Evolutionary conservation across 345 rosid genomes (phyloP).

Genomic region (Pugionium cornutum): DNA sequence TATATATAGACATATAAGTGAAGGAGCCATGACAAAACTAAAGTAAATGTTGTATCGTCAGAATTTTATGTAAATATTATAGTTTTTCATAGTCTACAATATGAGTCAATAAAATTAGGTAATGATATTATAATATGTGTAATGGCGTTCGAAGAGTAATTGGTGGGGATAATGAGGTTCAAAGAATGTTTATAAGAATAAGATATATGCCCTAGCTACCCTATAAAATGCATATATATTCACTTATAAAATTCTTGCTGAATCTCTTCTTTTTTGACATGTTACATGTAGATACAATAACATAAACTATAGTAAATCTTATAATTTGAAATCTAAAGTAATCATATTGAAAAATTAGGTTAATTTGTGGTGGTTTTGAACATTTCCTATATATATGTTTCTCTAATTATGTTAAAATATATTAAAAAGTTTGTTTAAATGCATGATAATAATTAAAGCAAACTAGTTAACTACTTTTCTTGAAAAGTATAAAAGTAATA

Average conservation of each 20-base stretch:
- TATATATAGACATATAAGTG: slow-evolving; percentile 21
- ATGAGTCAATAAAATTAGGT: slow-evolving; percentile 41
- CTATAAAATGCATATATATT: neutral
- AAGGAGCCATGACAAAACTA: slow-evolving; percentile 24
- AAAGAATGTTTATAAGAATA: slow-evolving; percentile 8
- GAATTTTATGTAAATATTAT: slow-evolving; percentile 22
- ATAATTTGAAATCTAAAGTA: too few relatives aligned
- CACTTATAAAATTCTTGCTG: neutral
- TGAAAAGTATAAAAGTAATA: slow-evolving; percentile 18
- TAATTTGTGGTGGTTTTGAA: too few relatives aligned
- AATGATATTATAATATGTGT: slow-evolving; percentile 34
- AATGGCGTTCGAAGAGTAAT: slow-evolving; percentile 35
- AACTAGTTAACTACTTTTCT: slow-evolving; percentile 25
- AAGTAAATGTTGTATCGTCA: slow-evolving; percentile 31
- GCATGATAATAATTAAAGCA: neutral
- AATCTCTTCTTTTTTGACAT: neutral
- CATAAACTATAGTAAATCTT: too few relatives aligned
- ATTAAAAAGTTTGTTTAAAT: neutral
- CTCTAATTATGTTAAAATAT: neutral
- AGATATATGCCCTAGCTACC: slow-evolving; percentile 17
- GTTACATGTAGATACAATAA: neutral
- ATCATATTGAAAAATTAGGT: too few relatives aligned
- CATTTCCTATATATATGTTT: neutral
- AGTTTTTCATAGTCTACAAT: slow-evolving; percentile 3
- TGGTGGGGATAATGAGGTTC: slow-evolving; percentile 16